These are phyloP conservation scores for Casuarina cunninghamiana DNA, from an alignment of 306 rosid species.

Conservation along the genomic window DNA sequence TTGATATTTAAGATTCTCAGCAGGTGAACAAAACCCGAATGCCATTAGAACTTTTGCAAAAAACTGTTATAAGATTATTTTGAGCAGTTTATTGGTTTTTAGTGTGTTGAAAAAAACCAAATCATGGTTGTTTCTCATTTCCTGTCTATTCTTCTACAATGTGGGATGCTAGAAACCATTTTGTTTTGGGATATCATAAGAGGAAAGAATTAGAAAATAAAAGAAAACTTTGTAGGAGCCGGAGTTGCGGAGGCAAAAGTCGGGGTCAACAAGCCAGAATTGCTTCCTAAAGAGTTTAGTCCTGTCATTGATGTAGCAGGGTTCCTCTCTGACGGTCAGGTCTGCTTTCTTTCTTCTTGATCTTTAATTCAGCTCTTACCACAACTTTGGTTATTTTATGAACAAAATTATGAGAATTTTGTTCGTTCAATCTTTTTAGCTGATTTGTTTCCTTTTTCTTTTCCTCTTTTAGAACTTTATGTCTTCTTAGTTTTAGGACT, in stretches of 20 bases:
- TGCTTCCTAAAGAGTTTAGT: slow-evolving; percentile 81
- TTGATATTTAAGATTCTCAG: not conserved
- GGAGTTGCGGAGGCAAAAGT: slow-evolving; percentile 66
- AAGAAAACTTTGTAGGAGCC: slow-evolving; percentile 33
- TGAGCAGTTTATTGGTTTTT: no score
- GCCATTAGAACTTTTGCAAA: not conserved
- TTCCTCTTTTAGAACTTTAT: not conserved
- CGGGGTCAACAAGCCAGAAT: slow-evolving; percentile 89
- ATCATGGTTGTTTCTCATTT: not conserved
- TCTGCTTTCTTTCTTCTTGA: slow-evolving; percentile 17
- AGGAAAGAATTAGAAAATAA: not conserved
- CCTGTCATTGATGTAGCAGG: slow-evolving; percentile 97
- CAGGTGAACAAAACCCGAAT: not conserved
- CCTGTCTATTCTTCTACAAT: not conserved
- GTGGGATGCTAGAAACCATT: not conserved
- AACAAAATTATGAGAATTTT: not conserved
- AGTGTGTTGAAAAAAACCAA: not conserved
- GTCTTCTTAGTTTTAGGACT: not conserved
- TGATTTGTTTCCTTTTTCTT: not conserved
- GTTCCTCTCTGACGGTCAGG: slow-evolving; percentile 97
- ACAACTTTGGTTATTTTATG: not conserved
- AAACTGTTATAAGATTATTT: no score
- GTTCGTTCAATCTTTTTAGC: not conserved
- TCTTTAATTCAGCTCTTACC: not conserved
- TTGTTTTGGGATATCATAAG: not conserved